Conservation (phyloP, 192 early-diverging fungal genomes). For the Chytriomyces sp. region DNA sequence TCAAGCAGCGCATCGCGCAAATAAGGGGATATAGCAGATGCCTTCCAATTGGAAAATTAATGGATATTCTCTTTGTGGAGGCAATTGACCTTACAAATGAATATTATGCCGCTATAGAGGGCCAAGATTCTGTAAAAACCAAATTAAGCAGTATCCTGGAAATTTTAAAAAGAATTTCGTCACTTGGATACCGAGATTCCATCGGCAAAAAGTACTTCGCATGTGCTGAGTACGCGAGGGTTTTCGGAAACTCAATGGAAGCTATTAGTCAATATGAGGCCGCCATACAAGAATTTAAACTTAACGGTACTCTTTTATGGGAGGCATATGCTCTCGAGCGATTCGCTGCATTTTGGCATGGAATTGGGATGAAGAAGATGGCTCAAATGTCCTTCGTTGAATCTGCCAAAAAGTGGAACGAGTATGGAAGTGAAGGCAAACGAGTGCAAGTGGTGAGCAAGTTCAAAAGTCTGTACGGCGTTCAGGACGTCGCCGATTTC, state of each 20-base stretch:
- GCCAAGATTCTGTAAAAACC: background rate
- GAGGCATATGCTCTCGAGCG: constrained; percentile 46
- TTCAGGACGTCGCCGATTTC: background rate
- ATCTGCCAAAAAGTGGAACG: constrained; percentile 41
- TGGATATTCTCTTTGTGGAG: constrained; percentile 5
- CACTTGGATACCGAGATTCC: background rate
- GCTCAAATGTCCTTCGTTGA: constrained; percentile 41
- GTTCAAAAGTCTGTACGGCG: constrained; percentile 18
- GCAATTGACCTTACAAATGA: background rate
- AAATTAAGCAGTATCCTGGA: background rate
- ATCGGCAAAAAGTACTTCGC: background rate
- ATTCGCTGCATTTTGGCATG: constrained; percentile 41
- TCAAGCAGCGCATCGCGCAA: background rate
- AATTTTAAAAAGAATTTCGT: background rate
- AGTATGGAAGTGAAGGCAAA: constrained; percentile 47
- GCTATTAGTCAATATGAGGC: constrained; percentile 43
- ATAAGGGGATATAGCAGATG: background rate
- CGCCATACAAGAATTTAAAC: constrained; percentile 44
- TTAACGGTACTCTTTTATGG: constrained; percentile 39
- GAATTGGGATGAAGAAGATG: constrained; percentile 34
- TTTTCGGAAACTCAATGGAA: constrained; percentile 17
- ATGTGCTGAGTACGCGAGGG: constrained; percentile 7
- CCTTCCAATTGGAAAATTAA: background rate
- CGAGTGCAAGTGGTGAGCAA: constrained; percentile 25
- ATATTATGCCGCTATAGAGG: background rate